These are phyloP conservation scores for Neonectria coccinea DNA, from an alignment of 2,329 filamentous ascomycete genomes.

Conservation along the genomic window DNA sequence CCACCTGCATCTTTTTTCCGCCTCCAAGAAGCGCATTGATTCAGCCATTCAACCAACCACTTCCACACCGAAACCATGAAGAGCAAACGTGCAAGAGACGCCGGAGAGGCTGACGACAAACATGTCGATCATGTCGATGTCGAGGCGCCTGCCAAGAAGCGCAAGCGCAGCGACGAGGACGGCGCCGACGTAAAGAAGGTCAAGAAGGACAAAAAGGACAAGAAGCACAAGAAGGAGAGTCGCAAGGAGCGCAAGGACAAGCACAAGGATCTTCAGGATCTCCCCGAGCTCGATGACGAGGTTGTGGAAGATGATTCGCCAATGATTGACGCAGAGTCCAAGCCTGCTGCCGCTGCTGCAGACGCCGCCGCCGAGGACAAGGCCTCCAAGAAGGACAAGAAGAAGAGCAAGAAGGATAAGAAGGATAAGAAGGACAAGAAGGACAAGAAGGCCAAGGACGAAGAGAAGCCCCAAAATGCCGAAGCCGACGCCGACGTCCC, in stretches of 20 bases:
- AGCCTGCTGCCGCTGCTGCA: constrained; percentile 34
- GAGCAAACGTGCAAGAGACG: constrained; percentile 55
- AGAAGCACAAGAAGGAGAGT: constrained; percentile 53
- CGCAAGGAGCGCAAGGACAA: constrained; percentile 57
- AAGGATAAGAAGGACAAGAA: constrained; percentile 46
- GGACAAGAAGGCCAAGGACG: constrained; percentile 43
- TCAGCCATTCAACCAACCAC: constrained; percentile 14
- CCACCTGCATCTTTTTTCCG: constrained; percentile 11
- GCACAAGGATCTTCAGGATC: constrained; percentile 53
- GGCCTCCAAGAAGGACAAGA: constrained; percentile 44
- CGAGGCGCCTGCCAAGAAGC: constrained; percentile 51
- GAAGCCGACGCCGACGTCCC: constrained; percentile 27
- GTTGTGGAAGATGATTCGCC: constrained; percentile 40
- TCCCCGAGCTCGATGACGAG: constrained; percentile 50
- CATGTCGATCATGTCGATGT: constrained; percentile 36
- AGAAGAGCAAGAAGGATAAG: constrained; percentile 43
- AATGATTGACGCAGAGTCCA: constrained; percentile 42
- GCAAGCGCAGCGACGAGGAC: constrained; percentile 50
- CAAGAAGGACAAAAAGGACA: constrained; percentile 50
- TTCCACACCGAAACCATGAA: constrained; percentile 43
- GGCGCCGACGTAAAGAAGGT: constrained; percentile 46
- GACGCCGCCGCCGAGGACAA: constrained; percentile 38
- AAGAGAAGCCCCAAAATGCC: constrained; percentile 24
- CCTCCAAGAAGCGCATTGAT: constrained; percentile 4
- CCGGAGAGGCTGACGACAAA: constrained; percentile 46